Conservation (phyloP, 1,284 basidiomycete species). For the Wallemia ichthyophaga region DNA sequence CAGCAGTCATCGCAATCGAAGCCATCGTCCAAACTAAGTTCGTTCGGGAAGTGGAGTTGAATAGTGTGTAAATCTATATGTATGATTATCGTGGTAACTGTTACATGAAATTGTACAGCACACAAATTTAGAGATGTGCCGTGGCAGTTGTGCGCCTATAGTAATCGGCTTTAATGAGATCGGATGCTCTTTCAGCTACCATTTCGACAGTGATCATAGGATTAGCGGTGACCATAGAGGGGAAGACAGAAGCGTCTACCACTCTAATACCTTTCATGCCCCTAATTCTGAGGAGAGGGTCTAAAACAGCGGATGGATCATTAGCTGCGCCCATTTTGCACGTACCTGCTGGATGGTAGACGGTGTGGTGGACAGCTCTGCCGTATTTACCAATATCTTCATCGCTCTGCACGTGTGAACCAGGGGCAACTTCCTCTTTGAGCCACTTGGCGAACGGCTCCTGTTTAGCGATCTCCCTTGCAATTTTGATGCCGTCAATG, state of each 20-base stretch:
- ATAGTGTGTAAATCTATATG: not conserved
- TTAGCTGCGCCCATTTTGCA: slow-evolving; percentile 15
- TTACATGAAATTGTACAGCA: too few species aligned
- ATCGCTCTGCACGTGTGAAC: slow-evolving; percentile 12
- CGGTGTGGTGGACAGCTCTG: slow-evolving; percentile 13
- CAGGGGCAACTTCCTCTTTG: slow-evolving; percentile 13
- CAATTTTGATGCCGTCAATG: slow-evolving; percentile 24
- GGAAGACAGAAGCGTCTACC: slow-evolving; percentile 13
- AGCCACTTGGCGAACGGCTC: slow-evolving; percentile 18
- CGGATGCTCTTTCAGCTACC: not conserved
- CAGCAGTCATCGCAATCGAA: not conserved
- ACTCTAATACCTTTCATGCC: slow-evolving; percentile 12
- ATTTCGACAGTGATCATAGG: slow-evolving; percentile 1
- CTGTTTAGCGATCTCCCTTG: slow-evolving; percentile 18
- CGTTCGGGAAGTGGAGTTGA: not conserved
- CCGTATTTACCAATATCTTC: slow-evolving; percentile 13
- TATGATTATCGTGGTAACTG: not conserved
- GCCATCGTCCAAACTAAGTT: not conserved
- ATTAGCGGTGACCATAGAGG: slow-evolving; percentile 11
- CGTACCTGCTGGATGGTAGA: slow-evolving; percentile 15
- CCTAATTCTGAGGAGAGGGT: slow-evolving; percentile 10
- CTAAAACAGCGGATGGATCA: slow-evolving; percentile 11
- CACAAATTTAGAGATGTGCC: not conserved
- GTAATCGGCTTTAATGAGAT: not conserved
- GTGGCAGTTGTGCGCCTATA: not conserved